Percentiles rank a stretch among this genome's conserved stretches.
Conservation (phyloP, 108 stramenopile species). For the Asterionellopsis glacialis region DNA sequence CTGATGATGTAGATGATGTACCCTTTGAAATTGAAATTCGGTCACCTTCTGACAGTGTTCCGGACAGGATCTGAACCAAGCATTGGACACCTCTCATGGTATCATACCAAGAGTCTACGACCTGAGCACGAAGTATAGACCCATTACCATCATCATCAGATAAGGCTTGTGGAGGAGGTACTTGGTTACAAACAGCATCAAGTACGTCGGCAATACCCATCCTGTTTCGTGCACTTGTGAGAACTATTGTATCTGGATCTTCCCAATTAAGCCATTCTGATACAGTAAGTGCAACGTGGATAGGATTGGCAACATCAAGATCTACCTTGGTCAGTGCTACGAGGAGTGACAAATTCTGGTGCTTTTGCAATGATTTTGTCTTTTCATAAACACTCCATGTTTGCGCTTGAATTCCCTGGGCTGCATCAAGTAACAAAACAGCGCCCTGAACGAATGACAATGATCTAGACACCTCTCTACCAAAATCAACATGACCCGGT, state of each 20-base stretch:
- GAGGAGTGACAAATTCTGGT: slow-evolving; percentile 36
- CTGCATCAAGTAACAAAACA: slow-evolving; percentile 85
- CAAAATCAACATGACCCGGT: slow-evolving; percentile 97
- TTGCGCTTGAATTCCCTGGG: slow-evolving; percentile 98
- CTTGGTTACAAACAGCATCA: slow-evolving; percentile 61
- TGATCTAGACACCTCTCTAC: slow-evolving; percentile 87
- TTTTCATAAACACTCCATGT: slow-evolving; percentile 94
- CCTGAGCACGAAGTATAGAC: slow-evolving; percentile 74
- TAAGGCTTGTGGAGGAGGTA: slow-evolving; percentile 61
- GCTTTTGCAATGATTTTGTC: slow-evolving; percentile 62
- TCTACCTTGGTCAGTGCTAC: slow-evolving; percentile 96
- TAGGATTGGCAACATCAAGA: slow-evolving; percentile 79
- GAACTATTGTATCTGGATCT: slow-evolving; percentile 84
- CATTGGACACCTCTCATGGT: slow-evolving; percentile 61
- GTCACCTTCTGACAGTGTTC: slow-evolving; percentile 48
- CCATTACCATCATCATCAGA: slow-evolving; percentile 47
- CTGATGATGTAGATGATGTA: neutral
- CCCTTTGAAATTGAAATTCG: slow-evolving; percentile 35
- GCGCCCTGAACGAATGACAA: slow-evolving; percentile 95
- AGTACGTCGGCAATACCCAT: slow-evolving; percentile 69
- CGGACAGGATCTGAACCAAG: slow-evolving; percentile 50
- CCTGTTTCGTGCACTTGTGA: slow-evolving; percentile 83
- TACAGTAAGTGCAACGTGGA: slow-evolving; percentile 83
- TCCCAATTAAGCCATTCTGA: slow-evolving; percentile 70
- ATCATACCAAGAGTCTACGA: slow-evolving; percentile 97